Conservation (phyloP, 2,329 filamentous ascomycete species). For the Eurotiales sp. region DNA sequence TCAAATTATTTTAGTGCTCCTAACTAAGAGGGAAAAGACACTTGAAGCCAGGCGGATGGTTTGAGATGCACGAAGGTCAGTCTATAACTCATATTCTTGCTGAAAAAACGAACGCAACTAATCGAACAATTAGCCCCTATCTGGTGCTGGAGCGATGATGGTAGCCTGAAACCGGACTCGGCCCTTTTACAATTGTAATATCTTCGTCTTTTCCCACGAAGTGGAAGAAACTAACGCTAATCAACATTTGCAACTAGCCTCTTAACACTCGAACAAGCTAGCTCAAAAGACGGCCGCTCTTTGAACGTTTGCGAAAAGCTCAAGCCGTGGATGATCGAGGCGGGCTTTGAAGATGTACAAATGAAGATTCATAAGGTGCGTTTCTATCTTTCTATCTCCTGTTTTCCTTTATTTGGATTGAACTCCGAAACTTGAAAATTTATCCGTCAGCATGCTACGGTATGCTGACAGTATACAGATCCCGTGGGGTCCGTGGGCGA, state of each 20-base stretch:
- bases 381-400: not conserved
- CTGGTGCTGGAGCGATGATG: constrained; percentile 20
- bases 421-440: too few species aligned
- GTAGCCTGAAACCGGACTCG: constrained; percentile 13
- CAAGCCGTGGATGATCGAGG: constrained; percentile 11
- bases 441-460: too few species aligned
- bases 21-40: constrained; percentile 8
- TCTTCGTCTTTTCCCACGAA: too few species aligned
- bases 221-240: not conserved
- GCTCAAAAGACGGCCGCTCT: constrained; percentile 8
- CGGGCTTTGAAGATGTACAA: constrained; percentile 14
- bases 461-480: not conserved
- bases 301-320: constrained; percentile 14
- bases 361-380: constrained; percentile 11
- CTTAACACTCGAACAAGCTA: constrained; percentile 3
- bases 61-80: constrained; percentile 16
- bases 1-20: too few species aligned
- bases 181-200: constrained; percentile 10
- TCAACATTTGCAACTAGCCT: not conserved
- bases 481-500: constrained; percentile 14
- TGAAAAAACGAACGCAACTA: too few species aligned
- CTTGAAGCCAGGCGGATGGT: constrained; percentile 20
- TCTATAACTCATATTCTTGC: not conserved
- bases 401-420: too few species aligned
- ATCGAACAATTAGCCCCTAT: constrained; percentile 13